Evolutionary conservation across 805 yeast species (phyloP), one percentile per base, ranked within the genome.

Genomic region (Metschnikowia kunwiensis): DNA sequence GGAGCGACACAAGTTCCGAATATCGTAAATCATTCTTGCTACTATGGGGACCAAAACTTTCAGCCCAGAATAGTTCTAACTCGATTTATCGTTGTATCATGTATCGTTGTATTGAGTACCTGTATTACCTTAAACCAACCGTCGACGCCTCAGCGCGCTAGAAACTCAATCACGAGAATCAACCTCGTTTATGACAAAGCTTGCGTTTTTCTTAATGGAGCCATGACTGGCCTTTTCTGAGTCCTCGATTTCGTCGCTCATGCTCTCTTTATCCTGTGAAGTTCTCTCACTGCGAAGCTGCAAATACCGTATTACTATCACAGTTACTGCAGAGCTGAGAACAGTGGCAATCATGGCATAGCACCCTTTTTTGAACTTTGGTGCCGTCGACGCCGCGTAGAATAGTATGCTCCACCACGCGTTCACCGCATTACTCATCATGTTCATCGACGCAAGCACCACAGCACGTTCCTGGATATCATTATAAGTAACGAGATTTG

Each of bases 401-500:
- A 78, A 75, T 3, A 78, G 32, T 12, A 78, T 41, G 1, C 77
- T 65, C 80, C 82, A 77, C 82, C 82, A 78, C 2, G 82, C 80
- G 51, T 77, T 78, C 7, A 77, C 77, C 2, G 80, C 78, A 47
- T 75, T 72, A 19, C 78, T 71, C 54, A 76, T 75, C 80, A 77
- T 76, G 54, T 77, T 77, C 82, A 78, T 77, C 0, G 80, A 75
- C 0, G 81, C 85, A 32, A 80, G 59, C 1, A 78, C 80, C 30
- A 80, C 63, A 0, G 85, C 82, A 50, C 85, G 65, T 49, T 77
- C 82, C 59, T 80, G 78, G 17, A 75, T 54, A 53, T 80, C 86
- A 43, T 74, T 67, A 21, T 72, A 67, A 43, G 80, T 75, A 1
- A 76, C 74, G 30, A 75, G 61, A 46, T 78, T 78, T 3, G 81